A percentile compares a stretch with the other conserved stretches of the same genome.
These are phyloP conservation scores for Cubamyces lactineus DNA, from an alignment of 768 basidiomycete species.

Conservation along the genomic window DNA sequence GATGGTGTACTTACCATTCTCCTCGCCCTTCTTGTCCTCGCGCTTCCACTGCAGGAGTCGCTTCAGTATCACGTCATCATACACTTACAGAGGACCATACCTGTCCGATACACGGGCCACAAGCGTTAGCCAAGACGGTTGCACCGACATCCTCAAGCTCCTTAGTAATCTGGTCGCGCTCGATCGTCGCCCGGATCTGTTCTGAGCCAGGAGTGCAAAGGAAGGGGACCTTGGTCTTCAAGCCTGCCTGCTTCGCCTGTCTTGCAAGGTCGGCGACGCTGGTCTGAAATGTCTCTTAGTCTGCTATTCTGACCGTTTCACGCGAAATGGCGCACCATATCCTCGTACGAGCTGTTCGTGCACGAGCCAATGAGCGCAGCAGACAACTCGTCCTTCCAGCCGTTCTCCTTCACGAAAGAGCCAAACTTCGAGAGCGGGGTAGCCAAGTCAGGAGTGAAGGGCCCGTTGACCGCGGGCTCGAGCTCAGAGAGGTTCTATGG, in stretches of 20 bases:
- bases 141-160: slow-evolving; percentile 90
- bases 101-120: slow-evolving; percentile 98
- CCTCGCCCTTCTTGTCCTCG: slow-evolving; percentile 81
- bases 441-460: slow-evolving; percentile 95
- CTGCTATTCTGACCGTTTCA: background rate
- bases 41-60: slow-evolving; percentile 78
- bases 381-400: slow-evolving; percentile 93
- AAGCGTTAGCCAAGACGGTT: slow-evolving; percentile 94
- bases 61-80: background rate
- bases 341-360: slow-evolving; percentile 98
- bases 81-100: slow-evolving; percentile 38
- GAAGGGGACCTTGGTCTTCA: slow-evolving; percentile 85
- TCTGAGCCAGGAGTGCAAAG: slow-evolving; percentile 91
- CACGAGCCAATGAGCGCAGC: slow-evolving; percentile 97
- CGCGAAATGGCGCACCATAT: slow-evolving; percentile 62
- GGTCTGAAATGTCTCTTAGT: slow-evolving; percentile 53
- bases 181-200: slow-evolving; percentile 96
- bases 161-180: slow-evolving; percentile 86
- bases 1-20: slow-evolving; percentile 68
- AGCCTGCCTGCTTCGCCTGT: slow-evolving; percentile 84
- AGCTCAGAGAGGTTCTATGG: slow-evolving; percentile 81
- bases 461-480: slow-evolving; percentile 94
- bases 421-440: slow-evolving; percentile 93
- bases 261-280: slow-evolving; percentile 88
- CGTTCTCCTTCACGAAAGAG: slow-evolving; percentile 75